Evolutionary conservation across 495 filamentous ascomycete genomes (phyloP).

Genomic region (Podospora fimiseda): DNA sequence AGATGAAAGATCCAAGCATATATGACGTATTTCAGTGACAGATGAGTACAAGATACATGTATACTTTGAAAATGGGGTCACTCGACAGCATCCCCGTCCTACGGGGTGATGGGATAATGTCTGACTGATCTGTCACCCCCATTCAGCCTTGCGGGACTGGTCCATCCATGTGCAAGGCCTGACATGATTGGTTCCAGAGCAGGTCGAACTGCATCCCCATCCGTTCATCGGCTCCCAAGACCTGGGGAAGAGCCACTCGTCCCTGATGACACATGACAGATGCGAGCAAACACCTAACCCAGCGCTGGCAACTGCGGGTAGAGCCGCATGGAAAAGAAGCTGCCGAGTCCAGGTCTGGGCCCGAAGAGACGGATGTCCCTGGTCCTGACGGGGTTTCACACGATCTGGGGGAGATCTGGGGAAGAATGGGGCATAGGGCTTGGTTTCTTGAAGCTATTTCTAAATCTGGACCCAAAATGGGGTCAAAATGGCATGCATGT

Average conservation of each 20-base stretch:
- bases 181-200: constrained; percentile 14
- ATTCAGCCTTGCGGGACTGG: constrained; percentile 11
- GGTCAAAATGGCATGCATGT: not conserved
- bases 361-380: constrained; percentile 1
- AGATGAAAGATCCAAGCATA: too few relatives aligned
- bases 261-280: constrained; percentile 15
- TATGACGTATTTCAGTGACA: too few relatives aligned
- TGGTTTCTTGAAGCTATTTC: constrained; percentile 12
- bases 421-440: not conserved
- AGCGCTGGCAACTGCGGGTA: constrained; percentile 13
- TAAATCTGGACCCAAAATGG: not conserved
- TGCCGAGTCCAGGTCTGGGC: constrained; percentile 6
- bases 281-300: constrained; percentile 12
- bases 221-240: constrained; percentile 13
- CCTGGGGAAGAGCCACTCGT: constrained; percentile 17
- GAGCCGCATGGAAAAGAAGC: constrained; percentile 16
- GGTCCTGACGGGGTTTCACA: constrained; percentile 6
- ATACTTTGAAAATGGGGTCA: constrained; percentile 4
- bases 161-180: constrained; percentile 3
- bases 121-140: constrained; percentile 9
- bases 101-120: not conserved
- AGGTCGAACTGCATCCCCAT: constrained; percentile 10
- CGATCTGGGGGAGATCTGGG: constrained; percentile 2
- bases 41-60: not conserved
- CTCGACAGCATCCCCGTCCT: not conserved